Evolutionary conservation across 2,329 filamentous ascomycete species (phyloP).

Genomic region (Sporothrix pseudoabietina): DNA sequence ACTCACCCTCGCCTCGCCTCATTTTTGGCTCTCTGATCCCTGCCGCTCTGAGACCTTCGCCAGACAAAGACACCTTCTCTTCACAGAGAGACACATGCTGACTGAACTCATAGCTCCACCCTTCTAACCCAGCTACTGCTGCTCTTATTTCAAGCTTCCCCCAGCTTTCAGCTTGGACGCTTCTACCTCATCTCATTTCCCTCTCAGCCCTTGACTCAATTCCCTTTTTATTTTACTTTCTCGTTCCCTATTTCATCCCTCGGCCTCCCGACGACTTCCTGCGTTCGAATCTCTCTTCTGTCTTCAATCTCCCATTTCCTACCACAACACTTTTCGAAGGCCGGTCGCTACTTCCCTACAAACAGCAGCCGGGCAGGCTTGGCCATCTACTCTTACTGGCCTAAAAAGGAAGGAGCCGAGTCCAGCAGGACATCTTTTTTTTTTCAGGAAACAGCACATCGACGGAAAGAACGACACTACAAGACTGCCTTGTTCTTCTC

Average conservation of each 20-base stretch:
- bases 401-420: constrained; percentile 9
- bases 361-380: constrained; percentile 6
- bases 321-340: not conserved
- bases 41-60: not conserved
- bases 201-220: constrained; percentile 19
- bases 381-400: constrained; percentile 7
- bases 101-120: constrained; percentile 17
- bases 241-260: not conserved
- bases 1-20: constrained; percentile 11
- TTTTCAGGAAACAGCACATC: not conserved
- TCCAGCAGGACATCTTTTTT: not conserved
- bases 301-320: not conserved
- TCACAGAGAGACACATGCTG: constrained; percentile 12
- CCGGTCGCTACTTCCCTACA: constrained; percentile 1
- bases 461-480: not conserved
- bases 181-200: constrained; percentile 11
- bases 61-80: constrained; percentile 19
- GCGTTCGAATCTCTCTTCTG: not conserved
- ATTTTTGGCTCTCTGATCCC: constrained; percentile 16
- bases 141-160: constrained; percentile 17
- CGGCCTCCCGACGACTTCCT: not conserved
- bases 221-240: not conserved
- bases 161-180: constrained; percentile 14
- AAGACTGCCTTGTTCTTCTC: not conserved
- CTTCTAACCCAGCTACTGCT: not conserved